These are phyloP conservation scores for Asterophora lycoperdoides DNA, from an alignment of 768 basidiomycete species.

Conservation along the genomic window DNA sequence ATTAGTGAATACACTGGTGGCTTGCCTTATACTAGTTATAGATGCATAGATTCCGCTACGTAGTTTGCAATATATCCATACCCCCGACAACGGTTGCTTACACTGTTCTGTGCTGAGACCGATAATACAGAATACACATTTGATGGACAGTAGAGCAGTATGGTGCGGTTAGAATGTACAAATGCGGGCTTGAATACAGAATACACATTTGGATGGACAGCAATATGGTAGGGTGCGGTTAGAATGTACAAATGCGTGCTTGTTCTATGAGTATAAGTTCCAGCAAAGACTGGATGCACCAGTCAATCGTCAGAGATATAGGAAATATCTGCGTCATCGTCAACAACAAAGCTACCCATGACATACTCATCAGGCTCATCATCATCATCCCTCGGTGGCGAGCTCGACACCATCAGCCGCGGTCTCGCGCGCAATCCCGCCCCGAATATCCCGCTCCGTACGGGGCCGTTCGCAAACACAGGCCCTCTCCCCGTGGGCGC, in stretches of 20 bases:
- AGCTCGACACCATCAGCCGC: conserved; percentile 45
- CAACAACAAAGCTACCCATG: conserved; percentile 77
- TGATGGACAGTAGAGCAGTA: no score
- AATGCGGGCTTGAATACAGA: not conserved
- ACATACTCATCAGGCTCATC: conserved; percentile 62
- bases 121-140: not conserved
- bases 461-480: conserved; percentile 49
- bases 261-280: not conserved
- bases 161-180: not conserved
- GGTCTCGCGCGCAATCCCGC: conserved; percentile 14
- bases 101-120: no score
- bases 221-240: not conserved
- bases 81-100: not conserved
- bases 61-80: not conserved
- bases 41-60: not conserved
- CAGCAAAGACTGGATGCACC: conserved; percentile 1
- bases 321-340: conserved; percentile 68
- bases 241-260: not conserved
- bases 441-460: conserved; percentile 41
- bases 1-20: conserved; percentile 11
- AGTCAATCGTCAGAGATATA: conserved; percentile 28
- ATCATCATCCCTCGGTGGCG: conserved; percentile 49
- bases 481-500: conserved; percentile 45
- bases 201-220: not conserved
- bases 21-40: no score